A percentile compares a stretch with the other conserved stretches of the same genome.
Conservation (phyloP, 2,329 filamentous ascomycete species). For the Aspergillus sp. region DNA sequence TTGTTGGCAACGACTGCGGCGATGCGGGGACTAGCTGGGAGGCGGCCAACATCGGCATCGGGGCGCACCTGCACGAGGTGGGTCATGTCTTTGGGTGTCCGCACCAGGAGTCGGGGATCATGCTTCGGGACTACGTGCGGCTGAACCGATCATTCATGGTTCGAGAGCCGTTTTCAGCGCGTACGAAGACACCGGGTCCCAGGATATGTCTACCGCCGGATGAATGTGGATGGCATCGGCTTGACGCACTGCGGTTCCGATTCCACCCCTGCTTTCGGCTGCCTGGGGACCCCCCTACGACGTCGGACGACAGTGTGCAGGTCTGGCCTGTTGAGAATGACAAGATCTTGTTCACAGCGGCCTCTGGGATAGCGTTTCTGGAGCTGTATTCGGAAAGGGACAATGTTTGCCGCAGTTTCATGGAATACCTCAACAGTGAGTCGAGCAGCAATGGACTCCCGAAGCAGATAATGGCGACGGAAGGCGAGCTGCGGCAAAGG, state of each 20-base stretch:
- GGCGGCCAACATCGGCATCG: conserved; percentile 86
- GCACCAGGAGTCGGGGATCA: conserved; percentile 82
- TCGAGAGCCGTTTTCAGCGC: conserved; percentile 75
- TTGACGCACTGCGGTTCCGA: conserved; percentile 81
- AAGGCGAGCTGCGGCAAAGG: conserved; percentile 61
- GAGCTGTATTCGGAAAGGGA: conserved; percentile 78
- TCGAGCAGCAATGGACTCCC: conserved; percentile 51
- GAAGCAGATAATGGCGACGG: conserved; percentile 63
- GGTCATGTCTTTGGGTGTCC: conserved; percentile 86
- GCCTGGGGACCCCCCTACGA: conserved; percentile 59
- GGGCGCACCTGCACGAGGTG: conserved; percentile 82
- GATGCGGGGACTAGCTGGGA: conserved; percentile 91
- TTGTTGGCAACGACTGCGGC: conserved; percentile 75
- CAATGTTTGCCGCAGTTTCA: conserved; percentile 66
- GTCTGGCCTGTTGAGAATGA: conserved; percentile 76
- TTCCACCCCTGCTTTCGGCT: conserved; percentile 83
- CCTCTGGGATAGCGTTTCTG: conserved; percentile 73
- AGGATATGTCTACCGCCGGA: conserved; percentile 64
- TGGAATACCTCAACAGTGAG: conserved; percentile 63
- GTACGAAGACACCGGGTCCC: conserved; percentile 71
- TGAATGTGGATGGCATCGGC: conserved; percentile 83
- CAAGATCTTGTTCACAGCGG: conserved; percentile 65
- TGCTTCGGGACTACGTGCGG: conserved; percentile 78
- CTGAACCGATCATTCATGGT: conserved; percentile 75
- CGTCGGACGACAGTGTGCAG: conserved; percentile 66